Evolutionary conservation across 208 protist genomes (phyloP), one percentile per base, ranked within the genome.

Genomic region (Giardia duodenalis): DNA sequence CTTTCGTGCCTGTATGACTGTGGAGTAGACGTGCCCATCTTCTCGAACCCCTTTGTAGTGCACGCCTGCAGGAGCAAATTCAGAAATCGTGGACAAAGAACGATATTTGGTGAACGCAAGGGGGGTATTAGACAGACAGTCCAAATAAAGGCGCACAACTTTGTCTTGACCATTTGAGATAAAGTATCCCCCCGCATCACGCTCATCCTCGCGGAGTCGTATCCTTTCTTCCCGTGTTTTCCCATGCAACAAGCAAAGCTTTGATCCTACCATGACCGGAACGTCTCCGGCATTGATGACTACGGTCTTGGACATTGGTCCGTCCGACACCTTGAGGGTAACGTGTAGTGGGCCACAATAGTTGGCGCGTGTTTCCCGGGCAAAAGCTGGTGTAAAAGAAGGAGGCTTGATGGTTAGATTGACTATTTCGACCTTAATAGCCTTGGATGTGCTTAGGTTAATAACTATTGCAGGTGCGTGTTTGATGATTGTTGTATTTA

Each of bases 1-100:
- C 42, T 94, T 96, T 2, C 98, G 94, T 93, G 99, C 99, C 94
- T 99, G 99, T 76, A 99, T 95, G 87, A 96, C 97, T 93, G 98
- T 97, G 67, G 97, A 98, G 67, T 95, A 92, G 3, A 96, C 96
- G 4, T 97, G 95, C 2, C 97, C 96, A 95, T 98, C 98, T 47
- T 94, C 94, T 46, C 96, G 95, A 86, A 98, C 97, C 94, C 96
- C 98, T 67, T 98, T 96, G 10, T 99, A 97, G 30, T 96, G 94
- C 0, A 98, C 95, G 42, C 96, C 89, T 19, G 98, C 97, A 94
- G 99, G 99, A 47, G 95, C 93, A 39, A 95, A 93, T 0, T 98
- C 98, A 86, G 97, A 95, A 19, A 96, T 96, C 0, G 47, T 95
- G 97, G 99, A 67, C 95, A 94, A n/a, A 42, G 88, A 47, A 19